A percentile compares a stretch with the other conserved stretches of the same genome.
Evolutionary conservation across 2,329 filamentous ascomycete genomes (phyloP).

Genomic region (Trichoderma koningiopsis): DNA sequence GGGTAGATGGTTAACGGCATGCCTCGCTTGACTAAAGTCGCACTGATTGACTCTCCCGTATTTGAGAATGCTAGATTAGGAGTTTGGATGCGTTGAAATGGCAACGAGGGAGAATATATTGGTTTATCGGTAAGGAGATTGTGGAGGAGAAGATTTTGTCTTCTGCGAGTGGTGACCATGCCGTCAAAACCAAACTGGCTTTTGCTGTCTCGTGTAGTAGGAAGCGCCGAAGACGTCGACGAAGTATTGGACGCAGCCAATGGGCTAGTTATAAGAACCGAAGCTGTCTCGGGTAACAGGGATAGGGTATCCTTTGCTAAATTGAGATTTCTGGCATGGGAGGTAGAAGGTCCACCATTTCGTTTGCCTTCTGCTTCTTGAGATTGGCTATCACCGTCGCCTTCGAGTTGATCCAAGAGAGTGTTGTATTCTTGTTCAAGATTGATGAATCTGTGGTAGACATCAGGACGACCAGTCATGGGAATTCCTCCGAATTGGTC

Average conservation of each 20-base stretch:
- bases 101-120: constrained; percentile 86
- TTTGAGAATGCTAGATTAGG: constrained; percentile 39
- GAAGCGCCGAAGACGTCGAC: constrained; percentile 41
- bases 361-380: constrained; percentile 36
- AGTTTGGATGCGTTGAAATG: constrained; percentile 62
- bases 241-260: constrained; percentile 67
- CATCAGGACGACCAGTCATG: constrained; percentile 48
- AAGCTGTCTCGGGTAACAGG: constrained; percentile 80
- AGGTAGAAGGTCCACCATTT: constrained; percentile 35
- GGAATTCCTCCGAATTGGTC: constrained; percentile 88
- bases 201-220: constrained; percentile 48
- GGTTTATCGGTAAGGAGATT: constrained; percentile 96
- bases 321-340: constrained; percentile 70
- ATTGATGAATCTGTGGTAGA: constrained; percentile 71
- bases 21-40: constrained; percentile 87
- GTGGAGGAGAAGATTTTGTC: constrained; percentile 85
- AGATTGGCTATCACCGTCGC: constrained; percentile 34
- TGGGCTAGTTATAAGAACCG: constrained; percentile 86
- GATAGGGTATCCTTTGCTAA: constrained; percentile 71
- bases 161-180: constrained; percentile 57
- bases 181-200: constrained; percentile 51
- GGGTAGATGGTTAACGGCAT: constrained; percentile 87
- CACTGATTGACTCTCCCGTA: constrained; percentile 43
- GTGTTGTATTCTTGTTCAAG: constrained; percentile 83
- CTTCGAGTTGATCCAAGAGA: constrained; percentile 63